Evolutionary conservation across 2,329 filamentous ascomycete species (phyloP).

Genomic region (Ophiostoma triangulosporum): DNA sequence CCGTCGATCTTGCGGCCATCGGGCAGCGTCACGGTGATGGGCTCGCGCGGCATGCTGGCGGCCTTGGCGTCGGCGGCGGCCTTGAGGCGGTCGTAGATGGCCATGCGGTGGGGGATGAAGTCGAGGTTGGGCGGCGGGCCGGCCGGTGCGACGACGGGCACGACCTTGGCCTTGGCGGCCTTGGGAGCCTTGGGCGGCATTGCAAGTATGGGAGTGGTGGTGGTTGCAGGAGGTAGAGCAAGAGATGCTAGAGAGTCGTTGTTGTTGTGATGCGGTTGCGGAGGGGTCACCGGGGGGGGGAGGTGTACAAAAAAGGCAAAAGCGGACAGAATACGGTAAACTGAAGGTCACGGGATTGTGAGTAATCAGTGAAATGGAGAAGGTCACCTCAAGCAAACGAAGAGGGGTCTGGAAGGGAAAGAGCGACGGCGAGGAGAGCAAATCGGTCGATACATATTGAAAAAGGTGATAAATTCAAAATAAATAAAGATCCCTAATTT

Average conservation of each 20-base stretch:
- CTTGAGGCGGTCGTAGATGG: conserved; percentile 81
- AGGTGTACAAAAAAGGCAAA: background rate
- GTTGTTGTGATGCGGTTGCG: background rate
- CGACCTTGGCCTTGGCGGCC: conserved; percentile 13
- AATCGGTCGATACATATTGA: background rate
- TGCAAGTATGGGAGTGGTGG: background rate
- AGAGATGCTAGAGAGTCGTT: background rate
- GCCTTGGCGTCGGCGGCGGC: conserved; percentile 69
- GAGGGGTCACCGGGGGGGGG: background rate
- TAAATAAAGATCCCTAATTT: background rate
- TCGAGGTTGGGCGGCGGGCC: conserved; percentile 41
- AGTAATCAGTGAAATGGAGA: background rate
- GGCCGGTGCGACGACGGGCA: conserved; percentile 9
- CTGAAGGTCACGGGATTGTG: background rate
- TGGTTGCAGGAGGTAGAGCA: background rate
- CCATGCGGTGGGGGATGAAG: conserved; percentile 71
- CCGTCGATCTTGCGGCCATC: conserved; percentile 60
- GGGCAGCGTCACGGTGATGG: conserved; percentile 60
- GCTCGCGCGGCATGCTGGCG: conserved; percentile 53
- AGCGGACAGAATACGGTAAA: background rate
- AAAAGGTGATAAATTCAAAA: background rate
- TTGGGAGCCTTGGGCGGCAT: conserved; percentile 10
- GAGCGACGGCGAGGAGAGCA: background rate
- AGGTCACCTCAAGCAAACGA: background rate
- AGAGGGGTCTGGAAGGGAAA: background rate